phyloP scores from a whole-genome alignment of 768 basidiomycete species.

The Mycena crocata region DNA sequence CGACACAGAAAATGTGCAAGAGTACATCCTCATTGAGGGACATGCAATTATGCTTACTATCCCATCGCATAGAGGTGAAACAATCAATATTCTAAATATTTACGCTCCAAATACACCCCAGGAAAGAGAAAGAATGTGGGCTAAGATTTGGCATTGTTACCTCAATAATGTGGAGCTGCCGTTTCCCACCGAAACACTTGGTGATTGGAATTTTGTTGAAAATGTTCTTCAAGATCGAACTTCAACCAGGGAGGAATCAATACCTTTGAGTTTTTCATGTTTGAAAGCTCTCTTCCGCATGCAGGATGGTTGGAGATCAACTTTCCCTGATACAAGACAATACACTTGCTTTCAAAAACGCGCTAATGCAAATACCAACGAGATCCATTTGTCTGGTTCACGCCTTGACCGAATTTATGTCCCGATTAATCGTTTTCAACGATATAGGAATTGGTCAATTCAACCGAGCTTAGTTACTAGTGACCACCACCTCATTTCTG shows the following conservation, averaged over 20 bases:
- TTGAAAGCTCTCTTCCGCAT: too few species aligned
- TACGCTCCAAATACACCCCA: conserved; percentile 3
- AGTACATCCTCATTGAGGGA: not conserved
- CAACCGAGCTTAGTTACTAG: not conserved
- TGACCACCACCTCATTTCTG: conserved; percentile 2
- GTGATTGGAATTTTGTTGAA: conserved; percentile 1
- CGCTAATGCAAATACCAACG: not conserved
- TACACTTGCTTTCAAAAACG: conserved; percentile 14
- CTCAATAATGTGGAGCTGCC: not conserved
- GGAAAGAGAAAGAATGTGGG: not conserved
- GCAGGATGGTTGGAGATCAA: conserved; percentile 20
- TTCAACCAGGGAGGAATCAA: too few species aligned
- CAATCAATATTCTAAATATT: not conserved
- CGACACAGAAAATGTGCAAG: not conserved
- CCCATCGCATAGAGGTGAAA: not conserved
- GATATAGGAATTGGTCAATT: conserved; percentile 4
- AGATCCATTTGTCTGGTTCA: not conserved
- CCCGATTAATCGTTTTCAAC: not conserved
- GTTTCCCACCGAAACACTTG: conserved; percentile 11
- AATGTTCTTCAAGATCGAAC: too few species aligned
- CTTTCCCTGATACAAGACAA: conserved; percentile 3
- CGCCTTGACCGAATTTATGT: conserved; percentile 17
- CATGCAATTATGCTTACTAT: not conserved
- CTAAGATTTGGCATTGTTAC: not conserved
- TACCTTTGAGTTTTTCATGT: too few species aligned